Conservation (phyloP, 257 asterid species). For the Thymus quinquecostatus region DNA sequence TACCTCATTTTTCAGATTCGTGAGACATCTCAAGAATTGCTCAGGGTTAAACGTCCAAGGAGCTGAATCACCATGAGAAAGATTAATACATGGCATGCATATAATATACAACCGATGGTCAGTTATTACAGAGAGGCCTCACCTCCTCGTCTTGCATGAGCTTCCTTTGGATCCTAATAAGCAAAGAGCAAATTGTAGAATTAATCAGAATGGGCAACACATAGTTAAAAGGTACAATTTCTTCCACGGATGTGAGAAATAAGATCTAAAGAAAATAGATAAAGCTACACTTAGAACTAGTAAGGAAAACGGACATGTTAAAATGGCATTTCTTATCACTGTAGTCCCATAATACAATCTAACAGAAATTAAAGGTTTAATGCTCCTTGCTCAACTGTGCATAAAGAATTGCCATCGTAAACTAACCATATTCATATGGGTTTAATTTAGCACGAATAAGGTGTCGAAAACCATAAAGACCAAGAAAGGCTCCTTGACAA, state of each 20-base stretch:
- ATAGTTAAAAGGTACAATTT: background rate
- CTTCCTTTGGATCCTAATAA: constrained; percentile 85
- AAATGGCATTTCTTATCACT: background rate
- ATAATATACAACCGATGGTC: constrained; percentile 23
- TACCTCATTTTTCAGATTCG: constrained; percentile 67
- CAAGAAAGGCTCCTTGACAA: background rate
- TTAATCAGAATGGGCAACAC: constrained; percentile 26
- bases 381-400: constrained; percentile 6
- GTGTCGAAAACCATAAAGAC: background rate
- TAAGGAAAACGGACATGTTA: background rate
- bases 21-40: constrained; percentile 65
- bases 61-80: constrained; percentile 58
- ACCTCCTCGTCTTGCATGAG: constrained; percentile 99
- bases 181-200: constrained; percentile 34
- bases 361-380: background rate
- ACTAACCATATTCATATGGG: background rate
- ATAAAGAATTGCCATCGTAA: background rate
- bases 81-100: constrained; percentile 27
- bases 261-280: background rate
- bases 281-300: background rate
- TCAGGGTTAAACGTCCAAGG: constrained; percentile 96
- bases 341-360: constrained; percentile 15
- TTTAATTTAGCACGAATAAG: background rate
- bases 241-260: constrained; percentile 9
- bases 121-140: constrained; percentile 34